Conservation (phyloP, 495 filamentous ascomycete species). For the Elaphomyces granulatus region DNA sequence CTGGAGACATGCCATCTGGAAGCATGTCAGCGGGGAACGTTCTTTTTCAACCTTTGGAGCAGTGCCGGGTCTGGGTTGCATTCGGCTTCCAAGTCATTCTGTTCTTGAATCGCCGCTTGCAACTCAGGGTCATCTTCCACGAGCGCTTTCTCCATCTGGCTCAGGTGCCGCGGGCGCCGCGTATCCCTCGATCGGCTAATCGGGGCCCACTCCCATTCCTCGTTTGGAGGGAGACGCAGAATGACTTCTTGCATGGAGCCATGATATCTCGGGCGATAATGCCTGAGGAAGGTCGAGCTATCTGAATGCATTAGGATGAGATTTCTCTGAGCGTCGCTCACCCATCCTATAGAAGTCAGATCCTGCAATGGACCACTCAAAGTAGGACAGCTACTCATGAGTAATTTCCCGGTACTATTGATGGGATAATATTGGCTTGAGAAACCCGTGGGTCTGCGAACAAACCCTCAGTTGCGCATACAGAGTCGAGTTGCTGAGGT, state of each 20-base stretch:
- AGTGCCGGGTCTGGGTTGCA: not conserved
- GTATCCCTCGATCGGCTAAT: not conserved
- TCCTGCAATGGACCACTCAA: not conserved
- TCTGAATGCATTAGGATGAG: not conserved
- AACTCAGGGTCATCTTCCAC: not conserved
- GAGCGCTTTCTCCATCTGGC: not conserved
- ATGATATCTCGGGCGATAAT: not conserved
- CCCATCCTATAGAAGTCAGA: not conserved
- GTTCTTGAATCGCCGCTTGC: not conserved
- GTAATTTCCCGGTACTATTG: constrained; percentile 5
- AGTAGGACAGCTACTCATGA: not conserved
- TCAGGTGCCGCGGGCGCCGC: not conserved
- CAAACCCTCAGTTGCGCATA: constrained; percentile 1
- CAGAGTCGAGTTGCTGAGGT: constrained; percentile 1
- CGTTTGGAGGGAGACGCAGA: not conserved
- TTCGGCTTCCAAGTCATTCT: not conserved
- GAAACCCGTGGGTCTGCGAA: constrained; percentile 5
- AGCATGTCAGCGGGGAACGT: not conserved
- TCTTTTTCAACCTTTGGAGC: not conserved
- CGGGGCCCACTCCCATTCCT: not conserved
- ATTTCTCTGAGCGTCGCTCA: not conserved
- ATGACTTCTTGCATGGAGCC: not conserved
- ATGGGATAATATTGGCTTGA: constrained; percentile 5
- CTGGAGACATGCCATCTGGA: not conserved
- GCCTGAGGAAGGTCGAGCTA: not conserved